Evolutionary conservation across 2,329 filamentous ascomycete genomes (phyloP).

Genomic region (Leptographium wingfieldii): DNA sequence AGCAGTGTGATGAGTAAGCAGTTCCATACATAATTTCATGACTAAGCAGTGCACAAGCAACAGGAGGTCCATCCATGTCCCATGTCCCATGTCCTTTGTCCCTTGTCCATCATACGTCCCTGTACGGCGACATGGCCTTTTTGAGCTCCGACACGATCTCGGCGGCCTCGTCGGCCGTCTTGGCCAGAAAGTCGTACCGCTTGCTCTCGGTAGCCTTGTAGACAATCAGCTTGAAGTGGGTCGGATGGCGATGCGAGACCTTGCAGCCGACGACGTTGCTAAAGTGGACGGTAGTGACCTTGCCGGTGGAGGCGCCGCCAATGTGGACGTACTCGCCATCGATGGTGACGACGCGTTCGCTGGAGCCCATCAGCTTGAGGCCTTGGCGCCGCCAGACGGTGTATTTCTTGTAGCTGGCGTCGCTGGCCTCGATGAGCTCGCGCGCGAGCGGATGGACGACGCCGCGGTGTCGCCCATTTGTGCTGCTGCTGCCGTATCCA

Average conservation of each 20-base stretch:
- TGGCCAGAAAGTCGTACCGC: slow-evolving; percentile 76
- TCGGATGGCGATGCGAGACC: slow-evolving; percentile 66
- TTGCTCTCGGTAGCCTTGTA: slow-evolving; percentile 67
- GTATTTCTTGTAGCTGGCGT: slow-evolving; percentile 59
- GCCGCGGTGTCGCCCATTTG: slow-evolving; percentile 18
- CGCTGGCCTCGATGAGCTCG: slow-evolving; percentile 33
- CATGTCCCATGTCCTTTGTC: too few species aligned
- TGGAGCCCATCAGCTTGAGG: slow-evolving; percentile 65
- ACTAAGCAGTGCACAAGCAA: too few species aligned
- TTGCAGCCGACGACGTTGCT: slow-evolving; percentile 73
- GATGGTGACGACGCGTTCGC: slow-evolving; percentile 64
- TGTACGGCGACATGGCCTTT: slow-evolving; percentile 58
- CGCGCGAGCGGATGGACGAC: slow-evolving; percentile 13
- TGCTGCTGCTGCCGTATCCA: slow-evolving; percentile 12
- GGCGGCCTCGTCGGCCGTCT: slow-evolving; percentile 55
- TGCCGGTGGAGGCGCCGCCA: slow-evolving; percentile 51
- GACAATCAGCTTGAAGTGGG: slow-evolving; percentile 59
- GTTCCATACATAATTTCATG: too few species aligned
- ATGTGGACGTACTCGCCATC: slow-evolving; percentile 83
- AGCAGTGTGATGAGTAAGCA: not conserved
- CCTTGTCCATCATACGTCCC: slow-evolving; percentile 24
- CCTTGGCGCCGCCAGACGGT: slow-evolving; percentile 72
- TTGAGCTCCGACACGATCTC: slow-evolving; percentile 71
- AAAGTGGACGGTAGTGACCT: slow-evolving; percentile 73
- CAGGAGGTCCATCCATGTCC: too few species aligned